Evolutionary conservation across 1,284 basidiomycete genomes (phyloP).

Genomic region (Ustilago curta): DNA sequence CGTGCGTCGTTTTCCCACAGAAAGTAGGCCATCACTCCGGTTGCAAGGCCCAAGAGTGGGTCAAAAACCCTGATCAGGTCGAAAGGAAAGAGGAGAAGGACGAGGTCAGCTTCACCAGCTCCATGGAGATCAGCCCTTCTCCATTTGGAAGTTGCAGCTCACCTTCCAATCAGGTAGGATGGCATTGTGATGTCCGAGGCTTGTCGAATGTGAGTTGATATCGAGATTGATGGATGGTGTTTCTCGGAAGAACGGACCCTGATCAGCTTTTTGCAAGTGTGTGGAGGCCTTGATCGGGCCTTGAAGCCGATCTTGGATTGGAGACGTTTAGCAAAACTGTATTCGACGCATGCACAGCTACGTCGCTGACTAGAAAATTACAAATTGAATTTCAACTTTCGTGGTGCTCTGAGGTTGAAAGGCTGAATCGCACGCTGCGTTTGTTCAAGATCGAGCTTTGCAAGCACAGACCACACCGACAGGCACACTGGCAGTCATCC

Average conservation of each 20-base stretch:
- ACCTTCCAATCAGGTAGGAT: conserved; percentile 43
- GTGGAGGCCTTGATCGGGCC: conserved; percentile 8
- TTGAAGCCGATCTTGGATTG: conserved; percentile 3
- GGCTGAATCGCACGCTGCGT: background rate
- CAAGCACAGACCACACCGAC: conserved; percentile 37
- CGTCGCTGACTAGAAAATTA: conserved; percentile 8
- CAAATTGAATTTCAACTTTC: conserved; percentile 1
- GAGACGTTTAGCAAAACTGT: background rate
- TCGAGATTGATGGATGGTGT: background rate
- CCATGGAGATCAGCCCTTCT: too few species aligned
- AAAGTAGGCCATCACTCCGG: conserved; percentile 64
- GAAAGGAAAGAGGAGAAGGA: background rate
- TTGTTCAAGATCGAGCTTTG: conserved; percentile 9
- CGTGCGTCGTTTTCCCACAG: conserved; percentile 65
- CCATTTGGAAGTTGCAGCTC: conserved; percentile 4
- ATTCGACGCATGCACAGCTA: conserved; percentile 18
- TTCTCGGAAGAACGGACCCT: conserved; percentile 6
- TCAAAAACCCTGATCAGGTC: conserved; percentile 36
- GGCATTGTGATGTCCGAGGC: conserved; percentile 19
- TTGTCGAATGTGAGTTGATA: background rate
- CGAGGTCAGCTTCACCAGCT: background rate
- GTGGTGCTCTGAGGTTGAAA: background rate
- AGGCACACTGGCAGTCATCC: conserved; percentile 1
- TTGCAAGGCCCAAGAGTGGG: conserved; percentile 62
- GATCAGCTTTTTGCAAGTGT: background rate